Evolutionary conservation across 2,329 filamentous ascomycete genomes (phyloP).

Genomic region (Chaetomiaceae sp.): DNA sequence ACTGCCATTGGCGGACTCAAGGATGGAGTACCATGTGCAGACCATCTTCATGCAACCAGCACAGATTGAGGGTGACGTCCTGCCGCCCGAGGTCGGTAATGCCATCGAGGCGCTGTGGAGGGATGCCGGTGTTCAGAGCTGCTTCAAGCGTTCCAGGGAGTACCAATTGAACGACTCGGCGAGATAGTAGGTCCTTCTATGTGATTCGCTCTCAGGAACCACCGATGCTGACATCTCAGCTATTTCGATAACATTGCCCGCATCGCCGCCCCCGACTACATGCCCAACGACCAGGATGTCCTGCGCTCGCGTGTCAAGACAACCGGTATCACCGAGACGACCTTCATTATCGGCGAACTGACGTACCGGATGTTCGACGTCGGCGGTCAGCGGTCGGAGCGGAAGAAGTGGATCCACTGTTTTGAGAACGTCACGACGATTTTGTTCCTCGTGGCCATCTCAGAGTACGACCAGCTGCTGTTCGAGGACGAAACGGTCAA

Average conservation of each 20-base stretch:
- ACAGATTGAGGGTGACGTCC: constrained; percentile 90
- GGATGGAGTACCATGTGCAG: constrained; percentile 95
- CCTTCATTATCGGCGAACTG: constrained; percentile 89
- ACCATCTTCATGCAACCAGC: constrained; percentile 98
- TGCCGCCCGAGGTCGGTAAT: constrained; percentile 89
- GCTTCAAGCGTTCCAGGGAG: constrained; percentile 91
- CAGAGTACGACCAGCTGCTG: constrained; percentile 91
- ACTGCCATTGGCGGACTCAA: constrained; percentile 82
- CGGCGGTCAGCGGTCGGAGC: constrained; percentile 89
- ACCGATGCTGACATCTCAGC: constrained; percentile 47
- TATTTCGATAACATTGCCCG: constrained; percentile 95
- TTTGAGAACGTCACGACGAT: constrained; percentile 98
- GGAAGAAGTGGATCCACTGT: constrained; percentile 99
- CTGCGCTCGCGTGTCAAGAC: constrained; percentile 96
- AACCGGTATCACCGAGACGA: constrained; percentile 94
- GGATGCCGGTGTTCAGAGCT: constrained; percentile 87
- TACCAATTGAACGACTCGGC: constrained; percentile 96
- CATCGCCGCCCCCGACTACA: constrained; percentile 86
- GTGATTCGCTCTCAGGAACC: too few relatives aligned
- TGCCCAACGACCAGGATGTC: constrained; percentile 92
- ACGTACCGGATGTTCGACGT: constrained; percentile 98
- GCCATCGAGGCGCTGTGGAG: constrained; percentile 92
- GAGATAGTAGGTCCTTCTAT: constrained; percentile 76
- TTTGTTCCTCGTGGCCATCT: constrained; percentile 93
- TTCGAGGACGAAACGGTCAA: constrained; percentile 97